Evolutionary conservation across 192 early-diverging fungal genomes (phyloP).

Genomic region (Pecoramyces ruminantium): DNA sequence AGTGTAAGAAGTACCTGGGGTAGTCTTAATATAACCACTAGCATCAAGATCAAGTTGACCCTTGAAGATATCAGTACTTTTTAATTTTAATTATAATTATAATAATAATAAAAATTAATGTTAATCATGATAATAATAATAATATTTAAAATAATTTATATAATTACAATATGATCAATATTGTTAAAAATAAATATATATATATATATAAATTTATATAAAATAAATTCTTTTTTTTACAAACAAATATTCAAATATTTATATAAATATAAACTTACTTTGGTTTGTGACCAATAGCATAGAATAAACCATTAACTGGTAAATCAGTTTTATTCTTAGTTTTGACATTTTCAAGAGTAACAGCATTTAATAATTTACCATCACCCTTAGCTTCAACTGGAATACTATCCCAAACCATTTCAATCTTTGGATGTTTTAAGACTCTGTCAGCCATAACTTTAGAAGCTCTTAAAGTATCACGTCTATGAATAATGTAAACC

Average conservation of each 20-base stretch:
- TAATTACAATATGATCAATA: too few relatives aligned
- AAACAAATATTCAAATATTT: too few relatives aligned
- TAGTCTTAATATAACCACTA: conserved; percentile 73
- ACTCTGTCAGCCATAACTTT: conserved; percentile 92
- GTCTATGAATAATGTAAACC: conserved; percentile 83
- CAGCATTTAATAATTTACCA: conserved; percentile 49
- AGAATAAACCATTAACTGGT: conserved; percentile 81
- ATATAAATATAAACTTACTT: conserved; percentile 42
- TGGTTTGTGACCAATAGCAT: conserved; percentile 92
- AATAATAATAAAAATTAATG: too few relatives aligned
- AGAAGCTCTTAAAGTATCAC: conserved; percentile 89
- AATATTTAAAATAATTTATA: too few relatives aligned
- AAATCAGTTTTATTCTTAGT: conserved; percentile 47
- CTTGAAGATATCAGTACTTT: conserved; percentile 12
- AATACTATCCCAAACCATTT: conserved; percentile 75
- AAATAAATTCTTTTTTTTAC: too few relatives aligned
- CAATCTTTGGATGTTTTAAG: conserved; percentile 68
- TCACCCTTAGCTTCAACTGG: conserved; percentile 79
- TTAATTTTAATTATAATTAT: too few relatives aligned
- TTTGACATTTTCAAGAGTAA: conserved; percentile 31
- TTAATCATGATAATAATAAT: too few relatives aligned
- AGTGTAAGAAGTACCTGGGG: conserved; percentile 57
- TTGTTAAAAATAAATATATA: too few relatives aligned
- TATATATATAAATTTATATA: too few relatives aligned
- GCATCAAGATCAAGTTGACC: conserved; percentile 68